Evolutionary conservation across 352 stramenopile genomes (phyloP).

Genomic region (Globisporangium barbulae): DNA sequence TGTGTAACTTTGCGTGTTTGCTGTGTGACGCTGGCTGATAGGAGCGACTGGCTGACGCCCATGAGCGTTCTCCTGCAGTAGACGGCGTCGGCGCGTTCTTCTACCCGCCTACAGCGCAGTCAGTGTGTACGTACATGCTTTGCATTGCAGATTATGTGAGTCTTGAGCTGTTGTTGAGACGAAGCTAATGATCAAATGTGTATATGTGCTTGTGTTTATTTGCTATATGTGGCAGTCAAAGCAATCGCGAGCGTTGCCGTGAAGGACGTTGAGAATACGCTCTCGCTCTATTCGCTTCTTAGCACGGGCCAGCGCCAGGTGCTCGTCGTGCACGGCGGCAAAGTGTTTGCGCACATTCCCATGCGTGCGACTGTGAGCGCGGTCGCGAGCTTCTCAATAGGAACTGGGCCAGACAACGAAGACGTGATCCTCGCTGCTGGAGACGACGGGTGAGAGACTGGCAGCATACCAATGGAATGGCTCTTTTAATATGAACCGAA

Average conservation of each 20-base stretch:
- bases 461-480: neutral
- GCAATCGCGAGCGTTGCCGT: slow-evolving; percentile 32
- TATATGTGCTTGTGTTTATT: neutral
- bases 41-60: neutral
- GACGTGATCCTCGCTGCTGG: slow-evolving; percentile 39
- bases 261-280: slow-evolving; percentile 47
- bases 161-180: neutral
- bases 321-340: slow-evolving; percentile 38
- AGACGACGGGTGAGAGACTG: slow-evolving; percentile 36
- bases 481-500: neutral
- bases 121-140: slow-evolving; percentile 11
- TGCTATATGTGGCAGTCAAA: slow-evolving; percentile 14
- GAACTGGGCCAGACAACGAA: slow-evolving; percentile 14
- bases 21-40: slow-evolving; percentile 13
- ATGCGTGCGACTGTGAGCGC: slow-evolving; percentile 29
- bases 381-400: slow-evolving; percentile 21
- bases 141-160: no score
- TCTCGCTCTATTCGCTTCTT: slow-evolving; percentile 48
- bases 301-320: slow-evolving; percentile 43
- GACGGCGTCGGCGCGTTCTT: slow-evolving; percentile 20
- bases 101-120: slow-evolving; percentile 25
- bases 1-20: neutral
- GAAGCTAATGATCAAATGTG: neutral
- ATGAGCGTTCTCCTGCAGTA: neutral
- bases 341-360: slow-evolving; percentile 27